Conservation (phyloP, 192 early-diverging fungal species). For the Cladochytrium replicatum region DNA sequence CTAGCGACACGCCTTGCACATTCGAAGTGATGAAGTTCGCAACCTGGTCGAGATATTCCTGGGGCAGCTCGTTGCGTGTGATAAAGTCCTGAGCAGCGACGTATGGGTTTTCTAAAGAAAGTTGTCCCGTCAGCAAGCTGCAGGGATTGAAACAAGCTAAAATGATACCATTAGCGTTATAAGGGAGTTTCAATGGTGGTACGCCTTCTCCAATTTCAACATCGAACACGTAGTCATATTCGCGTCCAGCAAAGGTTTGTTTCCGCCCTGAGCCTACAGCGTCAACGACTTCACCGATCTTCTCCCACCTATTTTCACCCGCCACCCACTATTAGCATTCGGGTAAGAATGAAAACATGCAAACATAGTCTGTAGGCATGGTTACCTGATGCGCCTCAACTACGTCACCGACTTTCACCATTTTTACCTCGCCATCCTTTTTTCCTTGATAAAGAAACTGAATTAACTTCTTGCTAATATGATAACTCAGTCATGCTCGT, state of each 20-base stretch:
- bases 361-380: too few species aligned
- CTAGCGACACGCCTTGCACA: constrained; percentile 51
- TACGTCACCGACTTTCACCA: constrained; percentile 62
- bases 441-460: constrained; percentile 27
- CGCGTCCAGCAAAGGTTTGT: constrained; percentile 69
- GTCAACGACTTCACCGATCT: constrained; percentile 91
- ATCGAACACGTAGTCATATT: constrained; percentile 98
- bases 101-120: constrained; percentile 88
- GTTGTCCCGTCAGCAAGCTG: too few species aligned
- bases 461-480: neutral
- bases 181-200: constrained; percentile 84
- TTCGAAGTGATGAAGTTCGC: constrained; percentile 91
- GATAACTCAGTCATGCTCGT: too few species aligned
- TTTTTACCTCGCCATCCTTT: constrained; percentile 80
- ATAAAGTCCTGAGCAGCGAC: constrained; percentile 87
- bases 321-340: constrained; percentile 58
- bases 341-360: neutral
- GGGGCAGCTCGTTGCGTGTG: constrained; percentile 62
- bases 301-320: constrained; percentile 55
- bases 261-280: constrained; percentile 65
- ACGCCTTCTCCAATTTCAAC: constrained; percentile 80
- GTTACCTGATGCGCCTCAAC: constrained; percentile 82
- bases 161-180: constrained; percentile 61
- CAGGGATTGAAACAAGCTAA: neutral
- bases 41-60: constrained; percentile 84